Conservation (phyloP, 2,329 filamentous ascomycete species). For the Penicillium sp. region DNA sequence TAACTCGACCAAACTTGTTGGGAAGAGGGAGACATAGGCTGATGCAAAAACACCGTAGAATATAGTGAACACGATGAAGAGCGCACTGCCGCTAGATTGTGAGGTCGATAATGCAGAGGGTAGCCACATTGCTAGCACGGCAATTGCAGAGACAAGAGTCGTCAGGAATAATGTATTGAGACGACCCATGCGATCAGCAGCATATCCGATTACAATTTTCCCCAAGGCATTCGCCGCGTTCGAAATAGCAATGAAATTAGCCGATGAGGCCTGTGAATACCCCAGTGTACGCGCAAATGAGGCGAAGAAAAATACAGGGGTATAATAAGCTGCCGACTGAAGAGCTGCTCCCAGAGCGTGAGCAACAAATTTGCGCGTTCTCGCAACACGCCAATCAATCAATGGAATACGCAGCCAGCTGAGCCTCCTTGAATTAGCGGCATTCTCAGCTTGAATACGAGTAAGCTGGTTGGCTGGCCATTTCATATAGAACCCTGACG, state of each 20-base stretch:
- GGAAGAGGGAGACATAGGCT: conserved; percentile 46
- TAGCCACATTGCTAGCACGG: conserved; percentile 32
- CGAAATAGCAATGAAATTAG: conserved; percentile 45
- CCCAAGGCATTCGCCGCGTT: conserved; percentile 47
- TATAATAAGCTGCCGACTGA: conserved; percentile 45
- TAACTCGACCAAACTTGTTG: conserved; percentile 43
- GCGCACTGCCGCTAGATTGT: conserved; percentile 15
- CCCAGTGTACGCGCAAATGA: conserved; percentile 45
- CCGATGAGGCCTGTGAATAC: conserved; percentile 39
- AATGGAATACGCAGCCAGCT: conserved; percentile 32
- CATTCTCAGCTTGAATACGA: conserved; percentile 22
- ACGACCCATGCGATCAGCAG: conserved; percentile 43
- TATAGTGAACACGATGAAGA: conserved; percentile 38
- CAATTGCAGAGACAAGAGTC: conserved; percentile 32
- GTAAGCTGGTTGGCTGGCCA: conserved; percentile 30
- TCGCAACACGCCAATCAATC: conserved; percentile 40
- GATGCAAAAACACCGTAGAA: conserved; percentile 44
- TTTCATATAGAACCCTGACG: conserved; percentile 28
- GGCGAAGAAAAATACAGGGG: conserved; percentile 45
- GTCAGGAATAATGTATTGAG: conserved; percentile 44
- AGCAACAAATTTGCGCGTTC: conserved; percentile 39
- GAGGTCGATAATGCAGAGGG: conserved; percentile 21
- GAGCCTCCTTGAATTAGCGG: conserved; percentile 15
- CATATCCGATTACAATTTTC: conserved; percentile 43
- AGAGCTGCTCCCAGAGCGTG: conserved; percentile 41